Evolutionary conservation across 306 rosid genomes (phyloP).

Genomic region (Cicer cuneatum): DNA sequence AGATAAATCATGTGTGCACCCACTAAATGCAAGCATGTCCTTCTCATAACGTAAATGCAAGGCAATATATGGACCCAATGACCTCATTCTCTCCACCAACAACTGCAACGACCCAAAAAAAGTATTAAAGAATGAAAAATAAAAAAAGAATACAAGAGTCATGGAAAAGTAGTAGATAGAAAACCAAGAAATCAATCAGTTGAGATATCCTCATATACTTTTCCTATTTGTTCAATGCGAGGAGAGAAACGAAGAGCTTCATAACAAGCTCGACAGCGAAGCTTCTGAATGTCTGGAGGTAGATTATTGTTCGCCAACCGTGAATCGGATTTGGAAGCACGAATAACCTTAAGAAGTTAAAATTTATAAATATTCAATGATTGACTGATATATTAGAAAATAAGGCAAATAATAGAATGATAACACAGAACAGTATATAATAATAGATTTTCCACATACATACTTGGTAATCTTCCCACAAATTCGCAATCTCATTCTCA

Average conservation of each 20-base stretch:
- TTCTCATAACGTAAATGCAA: constrained; percentile 94
- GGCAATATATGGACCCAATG: constrained; percentile 86
- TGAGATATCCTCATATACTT: constrained; percentile 54
- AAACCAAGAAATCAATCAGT: constrained; percentile 44
- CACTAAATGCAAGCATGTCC: constrained; percentile 98
- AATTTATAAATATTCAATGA: constrained; percentile 26
- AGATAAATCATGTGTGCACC: constrained; percentile 87
- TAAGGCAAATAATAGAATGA: neutral
- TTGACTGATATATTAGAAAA: constrained; percentile 31
- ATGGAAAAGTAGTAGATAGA: constrained; percentile 34
- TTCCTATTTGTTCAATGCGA: constrained; percentile 85
- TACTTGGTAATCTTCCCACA: constrained; percentile 86
- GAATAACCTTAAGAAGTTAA: constrained; percentile 67
- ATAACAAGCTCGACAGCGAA: constrained; percentile 95
- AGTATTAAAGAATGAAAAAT: constrained; percentile 36
- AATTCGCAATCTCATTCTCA: constrained; percentile 74
- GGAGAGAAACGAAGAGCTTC: constrained; percentile 93
- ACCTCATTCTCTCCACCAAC: constrained; percentile 87
- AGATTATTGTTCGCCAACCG: constrained; percentile 88
- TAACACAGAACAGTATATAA: constrained; percentile 31
- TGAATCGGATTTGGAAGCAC: constrained; percentile 95
- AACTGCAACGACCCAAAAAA: constrained; percentile 52
- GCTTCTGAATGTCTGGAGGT: constrained; percentile 87
- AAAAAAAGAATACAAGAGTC: constrained; percentile 3
- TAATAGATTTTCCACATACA: constrained; percentile 45